These are phyloP conservation scores for Eimeria praecox DNA, from an alignment of 169 alveolate species.

Conservation along the genomic window DNA sequence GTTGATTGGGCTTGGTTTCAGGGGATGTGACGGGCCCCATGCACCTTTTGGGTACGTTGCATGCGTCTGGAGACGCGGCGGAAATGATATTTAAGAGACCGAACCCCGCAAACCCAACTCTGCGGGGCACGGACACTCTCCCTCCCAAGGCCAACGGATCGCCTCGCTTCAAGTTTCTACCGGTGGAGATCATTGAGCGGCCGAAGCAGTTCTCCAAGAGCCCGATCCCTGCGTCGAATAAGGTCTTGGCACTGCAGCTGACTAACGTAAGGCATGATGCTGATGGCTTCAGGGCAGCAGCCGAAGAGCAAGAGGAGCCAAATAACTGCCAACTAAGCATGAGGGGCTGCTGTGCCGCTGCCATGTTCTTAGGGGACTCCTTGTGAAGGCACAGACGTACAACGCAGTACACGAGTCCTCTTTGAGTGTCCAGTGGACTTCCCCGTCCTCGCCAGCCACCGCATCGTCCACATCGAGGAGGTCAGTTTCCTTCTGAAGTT, in stretches of 20 bases:
- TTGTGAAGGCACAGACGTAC: constrained; percentile 74
- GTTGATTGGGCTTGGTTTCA: not conserved
- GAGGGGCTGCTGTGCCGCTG: not conserved
- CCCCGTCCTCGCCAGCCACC: constrained; percentile 60
- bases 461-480: constrained; percentile 67
- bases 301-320: not conserved
- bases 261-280: constrained; percentile 41
- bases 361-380: constrained; percentile 68
- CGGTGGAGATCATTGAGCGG: constrained; percentile 61
- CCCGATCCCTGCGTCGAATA: constrained; percentile 9
- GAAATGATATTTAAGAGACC: constrained; percentile 39
- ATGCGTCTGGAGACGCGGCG: constrained; percentile 52
- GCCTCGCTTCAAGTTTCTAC: constrained; percentile 68
- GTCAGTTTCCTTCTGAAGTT: not conserved
- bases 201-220: constrained; percentile 38
- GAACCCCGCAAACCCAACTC: constrained; percentile 35
- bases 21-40: constrained; percentile 69
- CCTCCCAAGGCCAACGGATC: constrained; percentile 42
- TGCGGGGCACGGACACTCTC: constrained; percentile 51
- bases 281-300: not conserved
- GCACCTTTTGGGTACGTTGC: constrained; percentile 77
- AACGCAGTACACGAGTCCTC: constrained; percentile 76
- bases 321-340: not conserved
- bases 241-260: constrained; percentile 76
- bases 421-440: constrained; percentile 82